Percentiles rank a stretch among this genome's conserved stretches.
phyloP scores from a whole-genome alignment of 2,329 filamentous ascomycete species.

The Aaosphaeria arxii region DNA sequence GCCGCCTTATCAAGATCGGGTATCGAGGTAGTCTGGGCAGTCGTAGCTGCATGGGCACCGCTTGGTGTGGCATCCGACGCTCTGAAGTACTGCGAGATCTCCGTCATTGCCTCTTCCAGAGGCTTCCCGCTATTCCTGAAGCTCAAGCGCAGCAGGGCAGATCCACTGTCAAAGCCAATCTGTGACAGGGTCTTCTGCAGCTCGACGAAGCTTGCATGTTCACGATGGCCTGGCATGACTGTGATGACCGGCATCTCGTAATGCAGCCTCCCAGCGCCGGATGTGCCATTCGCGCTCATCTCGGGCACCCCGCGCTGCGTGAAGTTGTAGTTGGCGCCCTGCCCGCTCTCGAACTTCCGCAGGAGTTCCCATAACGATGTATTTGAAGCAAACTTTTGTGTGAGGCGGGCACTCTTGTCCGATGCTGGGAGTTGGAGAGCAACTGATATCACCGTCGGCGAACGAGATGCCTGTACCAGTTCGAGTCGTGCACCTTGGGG shows the following conservation, averaged over 20 bases:
- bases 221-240: slow-evolving; percentile 67
- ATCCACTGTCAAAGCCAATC: slow-evolving; percentile 82
- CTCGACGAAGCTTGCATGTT: slow-evolving; percentile 72
- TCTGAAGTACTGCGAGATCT: slow-evolving; percentile 76
- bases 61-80: slow-evolving; percentile 27
- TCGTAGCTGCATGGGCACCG: slow-evolving; percentile 23
- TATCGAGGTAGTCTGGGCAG: slow-evolving; percentile 23
- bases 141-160: slow-evolving; percentile 70
- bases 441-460: slow-evolving; percentile 80
- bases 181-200: slow-evolving; percentile 87
- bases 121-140: slow-evolving; percentile 76
- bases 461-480: slow-evolving; percentile 81
- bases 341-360: slow-evolving; percentile 76
- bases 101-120: slow-evolving; percentile 77
- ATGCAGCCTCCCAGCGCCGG: slow-evolving; percentile 69
- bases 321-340: slow-evolving; percentile 61
- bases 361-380: slow-evolving; percentile 87
- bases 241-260: slow-evolving; percentile 86
- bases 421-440: slow-evolving; percentile 80
- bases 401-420: slow-evolving; percentile 69
- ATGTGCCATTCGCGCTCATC: slow-evolving; percentile 50
- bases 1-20: slow-evolving; percentile 18
- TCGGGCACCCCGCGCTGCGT: slow-evolving; percentile 77
- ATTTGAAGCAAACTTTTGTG: slow-evolving; percentile 83
- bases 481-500: slow-evolving; percentile 86